phyloP scores from a whole-genome alignment of 208 protist genomes.

The Angomonas deanei region DNA sequence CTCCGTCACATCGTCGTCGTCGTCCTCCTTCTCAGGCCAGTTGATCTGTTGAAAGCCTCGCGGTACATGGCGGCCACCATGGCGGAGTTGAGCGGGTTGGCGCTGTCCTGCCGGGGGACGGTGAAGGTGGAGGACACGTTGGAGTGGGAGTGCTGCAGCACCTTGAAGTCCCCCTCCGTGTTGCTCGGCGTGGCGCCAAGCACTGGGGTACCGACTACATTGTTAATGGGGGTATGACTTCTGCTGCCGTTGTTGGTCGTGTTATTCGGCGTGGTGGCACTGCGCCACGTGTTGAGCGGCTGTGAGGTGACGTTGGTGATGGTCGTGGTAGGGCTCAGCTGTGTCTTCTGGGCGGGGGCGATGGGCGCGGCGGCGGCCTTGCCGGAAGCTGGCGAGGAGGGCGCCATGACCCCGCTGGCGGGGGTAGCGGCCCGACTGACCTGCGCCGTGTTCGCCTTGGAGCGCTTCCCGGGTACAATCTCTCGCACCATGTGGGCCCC shows the following conservation, averaged over 20 bases:
- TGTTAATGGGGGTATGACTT: not conserved
- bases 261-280: too few species aligned
- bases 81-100: not conserved
- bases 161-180: not conserved
- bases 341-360: not conserved
- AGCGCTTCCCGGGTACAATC: not conserved
- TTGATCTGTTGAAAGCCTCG: not conserved
- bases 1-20: not conserved
- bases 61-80: conserved; percentile 1
- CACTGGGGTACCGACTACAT: not conserved
- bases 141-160: not conserved
- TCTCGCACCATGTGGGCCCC: conserved; percentile 1
- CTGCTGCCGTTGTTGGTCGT: not conserved
- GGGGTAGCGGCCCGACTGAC: not conserved
- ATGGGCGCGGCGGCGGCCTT: not conserved
- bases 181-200: not conserved
- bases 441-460: not conserved
- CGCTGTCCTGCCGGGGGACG: too few species aligned
- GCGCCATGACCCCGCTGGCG: not conserved
- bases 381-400: not conserved
- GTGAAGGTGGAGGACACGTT: not conserved
- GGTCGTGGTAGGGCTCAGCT: not conserved
- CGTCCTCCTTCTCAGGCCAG: not conserved
- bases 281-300: not conserved
- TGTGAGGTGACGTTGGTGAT: not conserved